Evolutionary conservation across 2,329 filamentous ascomycete species (phyloP).

Genomic region (Ascochyta pisi): DNA sequence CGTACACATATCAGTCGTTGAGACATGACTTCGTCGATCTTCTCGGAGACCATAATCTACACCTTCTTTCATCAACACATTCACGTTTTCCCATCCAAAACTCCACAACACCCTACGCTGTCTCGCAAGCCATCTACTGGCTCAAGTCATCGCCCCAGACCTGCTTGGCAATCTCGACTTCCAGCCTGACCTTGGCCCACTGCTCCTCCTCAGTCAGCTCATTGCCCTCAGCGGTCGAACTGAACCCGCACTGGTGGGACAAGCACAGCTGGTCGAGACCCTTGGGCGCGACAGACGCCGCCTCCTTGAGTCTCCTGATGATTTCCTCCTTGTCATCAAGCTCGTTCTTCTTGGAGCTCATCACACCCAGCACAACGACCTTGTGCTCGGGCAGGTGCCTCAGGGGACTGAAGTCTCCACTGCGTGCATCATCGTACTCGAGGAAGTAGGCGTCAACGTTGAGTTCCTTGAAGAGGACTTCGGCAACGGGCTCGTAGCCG

Average conservation of each 20-base stretch:
- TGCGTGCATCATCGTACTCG: constrained; percentile 65
- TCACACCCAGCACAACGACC: constrained; percentile 63
- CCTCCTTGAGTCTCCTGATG: constrained; percentile 47
- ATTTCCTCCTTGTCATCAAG: constrained; percentile 59
- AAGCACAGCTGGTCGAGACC: constrained; percentile 64
- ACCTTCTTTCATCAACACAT: not conserved
- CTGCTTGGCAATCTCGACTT: constrained; percentile 64
- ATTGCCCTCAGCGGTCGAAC: constrained; percentile 64
- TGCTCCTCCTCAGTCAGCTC: constrained; percentile 63
- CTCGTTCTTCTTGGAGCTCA: constrained; percentile 64
- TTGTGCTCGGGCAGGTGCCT: constrained; percentile 62
- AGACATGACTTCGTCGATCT: constrained; percentile 13
- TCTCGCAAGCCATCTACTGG: constrained; percentile 17
- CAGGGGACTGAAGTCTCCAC: constrained; percentile 63
- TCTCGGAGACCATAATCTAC: not conserved
- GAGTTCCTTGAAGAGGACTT: constrained; percentile 64
- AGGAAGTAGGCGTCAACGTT: constrained; percentile 67
- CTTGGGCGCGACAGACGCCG: constrained; percentile 55
- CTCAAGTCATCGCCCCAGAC: constrained; percentile 61
- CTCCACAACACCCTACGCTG: not conserved
- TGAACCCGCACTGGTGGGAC: constrained; percentile 66
- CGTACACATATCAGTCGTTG: constrained; percentile 17
- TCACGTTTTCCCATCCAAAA: not conserved
- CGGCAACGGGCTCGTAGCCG: constrained; percentile 65
- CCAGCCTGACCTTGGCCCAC: constrained; percentile 63